Base-by-base conservation (phyloP, 1,139 yeast species). In the Lodderomyces theae region DNA sequence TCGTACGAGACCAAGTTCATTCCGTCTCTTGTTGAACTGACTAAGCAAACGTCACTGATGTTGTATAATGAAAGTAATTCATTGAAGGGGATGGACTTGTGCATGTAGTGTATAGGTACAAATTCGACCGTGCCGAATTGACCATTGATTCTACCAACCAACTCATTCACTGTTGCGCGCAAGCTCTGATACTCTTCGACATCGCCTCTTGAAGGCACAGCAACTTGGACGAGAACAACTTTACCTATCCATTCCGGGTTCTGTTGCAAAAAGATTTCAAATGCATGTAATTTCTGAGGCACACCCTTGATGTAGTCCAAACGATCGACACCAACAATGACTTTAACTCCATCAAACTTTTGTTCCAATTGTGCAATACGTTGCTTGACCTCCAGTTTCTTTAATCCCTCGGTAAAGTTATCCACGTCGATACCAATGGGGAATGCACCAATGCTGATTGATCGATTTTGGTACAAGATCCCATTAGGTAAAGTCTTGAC, bases 161-260 rank as follows among this genome's bases (percentile, higher is more conserved):
- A 73, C 63, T 94, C 98, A 59, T 92, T 94, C 15, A 94, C 97
- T 6, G 88, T 89, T 4, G 97, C 89, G 48, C 98, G 76, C 51
- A 94, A 70, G 54, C 88, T 85, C 59, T 92, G 98, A 62, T 94
- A 94, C 60, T 94, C 99, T 64, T 94, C 98, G 21, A 94, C 99
- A 54, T 92, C 98, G 38, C 96, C 97, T 54, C 99, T 77, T 18
- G 95, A 86, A 9, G 99, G 99, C 12, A 94, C 97, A 0, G 98
- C 98, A 26, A 94, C 94, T 63, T 94, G 99, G 5, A 94, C 95
- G 40, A 94, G 69, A 1, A 94, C 92, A 15, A 90, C 97, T 62
- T 92, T 94, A 5, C 98, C 98, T 37, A 89, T 87, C 96, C 97
- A 94, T 64, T 90, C 97, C 0, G 98, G 98, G 60, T 94, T 95